These are phyloP conservation scores for Wickerhamomyces strasburgensis DNA, from an alignment of 805 yeast genomes.

Conservation along the genomic window DNA sequence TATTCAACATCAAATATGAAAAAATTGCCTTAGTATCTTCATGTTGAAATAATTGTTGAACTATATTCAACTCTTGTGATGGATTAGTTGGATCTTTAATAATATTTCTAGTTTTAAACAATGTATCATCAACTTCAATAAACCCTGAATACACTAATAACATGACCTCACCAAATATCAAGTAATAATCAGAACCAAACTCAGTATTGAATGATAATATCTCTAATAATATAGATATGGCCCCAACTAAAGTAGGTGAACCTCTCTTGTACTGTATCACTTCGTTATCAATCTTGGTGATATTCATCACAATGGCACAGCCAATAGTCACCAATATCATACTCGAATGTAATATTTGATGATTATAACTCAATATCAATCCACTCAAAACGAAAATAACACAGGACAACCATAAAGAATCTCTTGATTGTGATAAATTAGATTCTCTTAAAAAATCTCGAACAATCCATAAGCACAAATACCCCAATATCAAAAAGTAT, in stretches of 20 bases:
- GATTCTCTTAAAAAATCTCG: conserved; percentile 13
- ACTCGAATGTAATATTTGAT: conserved; percentile 13
- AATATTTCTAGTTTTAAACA: conserved; percentile 3
- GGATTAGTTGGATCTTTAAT: background rate
- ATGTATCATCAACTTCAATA: conserved; percentile 12
- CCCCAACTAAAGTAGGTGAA: conserved; percentile 23
- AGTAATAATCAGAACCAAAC: conserved; percentile 5
- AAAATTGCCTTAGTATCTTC: conserved; percentile 85
- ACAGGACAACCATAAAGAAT: conserved; percentile 4
- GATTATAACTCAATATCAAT: conserved; percentile 1
- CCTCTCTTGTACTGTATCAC: conserved; percentile 12
- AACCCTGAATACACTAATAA: conserved; percentile 10
- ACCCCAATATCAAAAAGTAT: conserved; percentile 2
- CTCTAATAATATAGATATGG: conserved; percentile 30
- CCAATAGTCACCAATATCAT: conserved; percentile 25
- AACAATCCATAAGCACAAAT: conserved; percentile 2
- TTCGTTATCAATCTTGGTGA: conserved; percentile 16
- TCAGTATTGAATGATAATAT: conserved; percentile 29
- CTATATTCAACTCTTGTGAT: conserved; percentile 11
- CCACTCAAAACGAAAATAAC: conserved; percentile 1
- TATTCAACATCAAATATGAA: conserved; percentile 76
- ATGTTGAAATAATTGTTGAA: conserved; percentile 28
- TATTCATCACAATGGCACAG: conserved; percentile 18
- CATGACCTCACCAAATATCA: conserved; percentile 13
- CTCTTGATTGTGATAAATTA: conserved; percentile 4